Evolutionary conservation across 2,329 filamentous ascomycete genomes (phyloP), one percentile per base, ranked within the genome.

Genomic region (Coleophoma crateriformis): DNA sequence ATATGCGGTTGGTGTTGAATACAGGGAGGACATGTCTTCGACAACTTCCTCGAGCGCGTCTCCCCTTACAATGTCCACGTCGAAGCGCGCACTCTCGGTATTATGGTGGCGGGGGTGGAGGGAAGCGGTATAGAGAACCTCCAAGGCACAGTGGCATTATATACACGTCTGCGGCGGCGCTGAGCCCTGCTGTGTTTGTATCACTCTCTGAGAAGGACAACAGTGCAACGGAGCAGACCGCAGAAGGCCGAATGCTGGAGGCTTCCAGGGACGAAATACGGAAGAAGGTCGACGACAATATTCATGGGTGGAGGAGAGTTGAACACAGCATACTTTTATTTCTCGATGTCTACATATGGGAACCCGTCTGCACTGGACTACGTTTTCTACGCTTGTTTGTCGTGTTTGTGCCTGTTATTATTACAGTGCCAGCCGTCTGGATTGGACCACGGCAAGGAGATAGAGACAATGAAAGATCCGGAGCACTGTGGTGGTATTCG

Each of bases 401-500:
- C 51, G 94, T 99, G 49, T 99, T 99, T 63, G 84, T 96, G 17
- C 94, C 94, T 0, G 90, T 99, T 39, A 82, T 99, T 47, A 66
- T 86, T 2, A 78, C 88, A 0, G 81, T 95, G 7, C 94, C 94
- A 0, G 77, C 75, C 0, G 83, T 96, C 50, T 96, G 88, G 87
- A 52, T 96, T 50, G 94, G 94, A 1, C 64, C 67, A 33, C 75
- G 85, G 42, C 73, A 81, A 45, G 71, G 77, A 2, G 72, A 82
- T 33, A 79, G 77, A 50, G 85, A 90, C 58, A 82, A 88, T 56
- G 89, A 96, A 70, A 78, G 89, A 54, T 77, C 72, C 6, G 92
- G 94, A 1, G 91, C 91, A 0, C 63, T 97, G 3, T 96, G 88
- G 90, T 99, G 94, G 94, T 99, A 96, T 71, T 75, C 75, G 3